Base-by-base conservation (phyloP, 192 early-diverging fungal species). In the Coemansia sp. region DNA sequence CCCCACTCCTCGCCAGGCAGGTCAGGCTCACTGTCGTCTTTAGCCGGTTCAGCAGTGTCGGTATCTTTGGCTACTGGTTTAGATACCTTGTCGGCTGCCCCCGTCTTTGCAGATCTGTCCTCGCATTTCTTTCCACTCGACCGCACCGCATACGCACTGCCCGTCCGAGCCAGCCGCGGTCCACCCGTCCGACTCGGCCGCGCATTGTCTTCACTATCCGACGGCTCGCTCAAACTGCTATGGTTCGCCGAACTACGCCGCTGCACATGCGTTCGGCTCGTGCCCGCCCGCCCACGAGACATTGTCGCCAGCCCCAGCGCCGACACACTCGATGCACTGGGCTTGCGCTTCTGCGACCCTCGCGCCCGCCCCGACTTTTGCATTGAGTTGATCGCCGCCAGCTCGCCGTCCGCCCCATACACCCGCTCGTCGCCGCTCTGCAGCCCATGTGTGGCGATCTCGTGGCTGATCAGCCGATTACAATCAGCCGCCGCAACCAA, bases 351-450 rank as follows among this genome's bases (percentile, higher is more conserved):
- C 43, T 47, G 43, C 43, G 43, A 47, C 7, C 32, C 32, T 5
- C 32, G 32, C 4, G 32, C 32, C 32, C 32, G 5, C 7, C 32
- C 63, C 55, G 12, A 58, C 72, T 0, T 84, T 21, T 21, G 21
- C 83, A 15, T 82, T 85, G 2, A 83, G 81, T 1, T 84, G 70
- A 41, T 83, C 60, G 37, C 78, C 73, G 22, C 32, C 32, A 35
- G 32, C 32, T 69, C 72, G 11, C 77, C 66, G 23, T 77, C 76
- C 7, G 69, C 66, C 4, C 68, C 72, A n/a, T 60, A 58, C 19
- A 69, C 62, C 0, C 61, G 66, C 35, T 69, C 61, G 5, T 72
- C 64, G 35, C 41, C 60, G 68, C 70, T 72, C 62, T 85, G 58
- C 56, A 80, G 27, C 3, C 77, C 77, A 32, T 66, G 61, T 0